These are phyloP conservation scores for Euphorbia corollata DNA, from an alignment of 441 rosid genomes.

Conservation along the genomic window DNA sequence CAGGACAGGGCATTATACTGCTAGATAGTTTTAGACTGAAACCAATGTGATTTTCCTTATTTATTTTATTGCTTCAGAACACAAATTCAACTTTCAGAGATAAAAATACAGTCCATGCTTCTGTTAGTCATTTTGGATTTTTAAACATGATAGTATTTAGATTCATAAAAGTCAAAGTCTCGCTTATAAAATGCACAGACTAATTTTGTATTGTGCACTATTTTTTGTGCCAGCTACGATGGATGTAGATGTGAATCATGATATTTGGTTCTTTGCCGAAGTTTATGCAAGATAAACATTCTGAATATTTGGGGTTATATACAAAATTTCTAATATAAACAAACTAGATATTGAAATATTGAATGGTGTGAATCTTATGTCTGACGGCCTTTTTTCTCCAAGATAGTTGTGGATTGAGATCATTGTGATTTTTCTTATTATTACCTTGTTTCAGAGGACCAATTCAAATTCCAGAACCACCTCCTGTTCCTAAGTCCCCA, in stretches of 20 bases:
- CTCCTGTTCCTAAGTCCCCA: slow-evolving; percentile 28
- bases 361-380: not conserved
- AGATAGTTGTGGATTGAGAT: not conserved
- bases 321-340: not conserved
- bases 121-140: no score
- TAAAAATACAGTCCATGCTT: no score
- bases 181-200: not conserved
- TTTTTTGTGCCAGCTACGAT: not conserved
- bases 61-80: slow-evolving; percentile 33
- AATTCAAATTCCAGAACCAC: slow-evolving; percentile 33
- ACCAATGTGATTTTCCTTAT: not conserved
- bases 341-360: slow-evolving; percentile 3
- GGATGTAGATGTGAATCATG: not conserved
- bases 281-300: not conserved
- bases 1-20: not conserved
- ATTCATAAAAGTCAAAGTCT: no score
- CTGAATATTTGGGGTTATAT: not conserved
- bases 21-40: not conserved
- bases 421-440: not conserved
- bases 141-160: no score
- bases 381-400: not conserved
- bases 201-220: not conserved
- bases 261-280: not conserved
- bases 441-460: slow-evolving; percentile 39
- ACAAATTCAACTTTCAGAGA: slow-evolving; percentile 11